Base-by-base conservation (phyloP, 1,284 basidiomycete species). In the Papiliotrema nemorosa region DNA sequence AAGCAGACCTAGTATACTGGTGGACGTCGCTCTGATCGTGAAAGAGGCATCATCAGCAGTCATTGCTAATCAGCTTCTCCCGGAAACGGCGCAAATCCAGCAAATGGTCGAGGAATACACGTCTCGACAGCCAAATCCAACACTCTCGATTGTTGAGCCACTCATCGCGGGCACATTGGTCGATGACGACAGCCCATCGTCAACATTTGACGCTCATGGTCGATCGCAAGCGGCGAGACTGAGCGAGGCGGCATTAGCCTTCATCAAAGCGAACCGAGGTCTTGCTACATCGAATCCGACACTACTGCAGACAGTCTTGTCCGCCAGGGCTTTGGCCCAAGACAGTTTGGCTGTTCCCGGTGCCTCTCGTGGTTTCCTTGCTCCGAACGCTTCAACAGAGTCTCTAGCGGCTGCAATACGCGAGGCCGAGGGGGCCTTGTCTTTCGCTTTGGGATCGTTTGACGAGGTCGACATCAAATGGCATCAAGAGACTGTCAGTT, bases 221-320 rank as follows among this genome's bases (percentile, higher is more conserved):
- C 56, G 67, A 25, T 69, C 71, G 0, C 46, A 78, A 3, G 90
- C 88, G 60, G 83, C 84, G 0, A 82, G 92, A 9, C 73, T 80
- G 1, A 78, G 83, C 12, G 72, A 78, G 37, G 84, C 84, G 0
- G 73, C 88, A 12, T 72, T 90, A 2, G 74, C 81, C 1, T 68
- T 84, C 27, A 76, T 90, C 29, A 67, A 78, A 1, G 77, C 81
- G 2, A 82, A 91, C 62, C 82, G 88, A 16, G 76, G 78, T 4
- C 61, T 81, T 2, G 83, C 86, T 1, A 81, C 79, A 38, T 12
- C 52, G 20, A 40, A 60, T 10, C 58, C 62, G 5, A 44, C 44
- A 13, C 48, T 67, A 20, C 49, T 69, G 7, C 55, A 62, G 39
- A 45, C 60, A 7, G 62, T 63, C 16, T 53, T 73, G 22, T 54